Conservation (phyloP, 2,329 filamentous ascomycete species). For the Phyllosticta capitalensis region DNA sequence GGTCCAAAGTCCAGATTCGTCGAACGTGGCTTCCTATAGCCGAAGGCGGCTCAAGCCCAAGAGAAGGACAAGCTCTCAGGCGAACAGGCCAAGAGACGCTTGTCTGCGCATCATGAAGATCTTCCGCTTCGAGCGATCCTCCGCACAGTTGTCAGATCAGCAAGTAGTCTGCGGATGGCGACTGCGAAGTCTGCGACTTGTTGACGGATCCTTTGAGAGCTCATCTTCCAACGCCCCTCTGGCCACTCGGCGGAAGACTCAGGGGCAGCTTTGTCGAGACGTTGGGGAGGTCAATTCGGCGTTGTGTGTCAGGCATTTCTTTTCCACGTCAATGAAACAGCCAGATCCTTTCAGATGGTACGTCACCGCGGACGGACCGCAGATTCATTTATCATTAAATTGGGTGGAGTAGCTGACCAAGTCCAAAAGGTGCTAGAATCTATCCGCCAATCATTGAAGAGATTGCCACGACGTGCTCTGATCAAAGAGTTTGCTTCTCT, state of each 20-base stretch:
- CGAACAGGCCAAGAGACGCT: background rate
- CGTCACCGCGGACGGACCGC: background rate
- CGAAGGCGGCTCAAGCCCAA: background rate
- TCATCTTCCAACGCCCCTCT: no score
- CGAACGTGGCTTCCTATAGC: background rate
- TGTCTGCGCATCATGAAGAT: background rate
- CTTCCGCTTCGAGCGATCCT: background rate
- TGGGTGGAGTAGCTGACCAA: background rate
- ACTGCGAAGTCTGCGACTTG: background rate
- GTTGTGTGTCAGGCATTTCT: background rate
- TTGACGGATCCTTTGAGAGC: background rate
- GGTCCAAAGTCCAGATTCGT: background rate
- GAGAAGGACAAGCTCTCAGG: background rate
- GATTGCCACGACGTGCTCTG: background rate
- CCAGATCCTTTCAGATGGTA: background rate
- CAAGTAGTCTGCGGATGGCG: background rate
- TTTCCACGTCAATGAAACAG: background rate
- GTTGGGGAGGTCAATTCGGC: background rate
- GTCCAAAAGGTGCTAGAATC: background rate
- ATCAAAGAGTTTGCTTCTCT: no score
- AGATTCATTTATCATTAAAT: background rate
- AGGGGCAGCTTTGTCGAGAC: background rate
- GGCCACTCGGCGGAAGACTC: no score
- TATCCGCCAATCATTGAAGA: background rate
- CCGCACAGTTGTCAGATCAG: background rate